Evolutionary conservation across 305 asterid species (phyloP), one percentile per base, ranked within the genome.

Genomic region (Fraxinus albicans): DNA sequence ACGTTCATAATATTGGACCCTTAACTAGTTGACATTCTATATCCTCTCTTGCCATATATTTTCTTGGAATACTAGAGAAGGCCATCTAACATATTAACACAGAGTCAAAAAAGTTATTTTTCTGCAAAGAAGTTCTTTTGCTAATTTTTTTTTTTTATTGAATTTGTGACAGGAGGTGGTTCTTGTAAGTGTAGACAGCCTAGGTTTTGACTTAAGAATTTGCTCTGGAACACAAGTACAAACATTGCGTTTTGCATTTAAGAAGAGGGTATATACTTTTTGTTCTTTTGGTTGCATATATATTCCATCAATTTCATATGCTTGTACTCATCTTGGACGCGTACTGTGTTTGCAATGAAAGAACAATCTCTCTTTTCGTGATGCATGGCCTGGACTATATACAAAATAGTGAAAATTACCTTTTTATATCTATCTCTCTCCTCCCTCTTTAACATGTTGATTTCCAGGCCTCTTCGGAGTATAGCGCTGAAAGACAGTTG

Each of bases 171-270:
- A 92, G 98, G 98, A 96, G 84, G 91, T 93, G 77, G 92, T 91
- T 85, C 93, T 96, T 58, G 89, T 91, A 42, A 97, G 97, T 76
- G 90, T 93, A 23, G 99, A 96, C 90, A 91, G 95, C 89, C 91
- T 93, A 82, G 98, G 99, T 82, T 88, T 93, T 85, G 99, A 96
- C 88, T 86, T 94, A 89, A 88, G 98, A 89, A 89, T 94, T 86
- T 94, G 97, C 90, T 89, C 97, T 1, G 98, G 98, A 84, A 91
- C 91, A 23, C 98, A 94, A 88, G 94, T 96, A 84, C 97, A 94
- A 86, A 94, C 98, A 10, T 83, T 93, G 84, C 97, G 98, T 50
- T 94, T 96, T 86, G 86, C 97, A 60, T 96, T 94, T 76, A 93
- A 91, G 87, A 93, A 94, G 85, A 92, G 91, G 95, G 99, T 96